Conservation (phyloP, 208 protist species). For the Porcisia deanei region DNA sequence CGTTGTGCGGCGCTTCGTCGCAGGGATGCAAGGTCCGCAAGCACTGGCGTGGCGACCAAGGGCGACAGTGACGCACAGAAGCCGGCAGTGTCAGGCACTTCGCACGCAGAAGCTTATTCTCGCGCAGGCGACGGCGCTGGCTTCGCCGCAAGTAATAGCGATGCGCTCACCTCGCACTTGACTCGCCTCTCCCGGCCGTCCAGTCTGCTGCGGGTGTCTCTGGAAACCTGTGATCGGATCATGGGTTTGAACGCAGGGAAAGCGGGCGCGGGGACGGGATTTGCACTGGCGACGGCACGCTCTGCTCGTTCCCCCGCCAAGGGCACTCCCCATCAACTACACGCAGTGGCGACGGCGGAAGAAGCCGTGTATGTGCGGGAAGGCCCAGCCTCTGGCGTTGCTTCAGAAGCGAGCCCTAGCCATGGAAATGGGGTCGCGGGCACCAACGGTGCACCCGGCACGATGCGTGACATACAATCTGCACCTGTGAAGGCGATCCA, state of each 20-base stretch:
- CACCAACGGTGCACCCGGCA: not conserved
- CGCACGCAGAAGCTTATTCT: too few relatives aligned
- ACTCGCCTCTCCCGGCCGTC: not conserved
- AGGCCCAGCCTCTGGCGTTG: slow-evolving; percentile 1
- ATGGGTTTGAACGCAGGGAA: slow-evolving; percentile 5
- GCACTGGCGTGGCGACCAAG: not conserved
- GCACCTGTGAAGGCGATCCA: not conserved
- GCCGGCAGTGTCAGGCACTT: not conserved
- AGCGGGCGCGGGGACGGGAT: slow-evolving; percentile 7
- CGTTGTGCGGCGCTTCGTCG: slow-evolving; percentile 16
- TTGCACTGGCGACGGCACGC: slow-evolving; percentile 3
- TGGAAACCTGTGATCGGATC: slow-evolving; percentile 17
- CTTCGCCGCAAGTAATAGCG: not conserved
- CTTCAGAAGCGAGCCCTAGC: not conserved
- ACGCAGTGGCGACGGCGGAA: slow-evolving; percentile 15
- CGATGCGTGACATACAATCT: not conserved
- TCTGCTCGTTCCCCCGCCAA: slow-evolving; percentile 19
- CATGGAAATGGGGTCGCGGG: not conserved
- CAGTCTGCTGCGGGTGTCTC: slow-evolving; percentile 19
- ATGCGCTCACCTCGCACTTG: not conserved
- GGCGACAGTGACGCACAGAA: not conserved
- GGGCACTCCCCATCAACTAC: slow-evolving; percentile 16
- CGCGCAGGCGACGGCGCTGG: not conserved
- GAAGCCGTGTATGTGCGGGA: slow-evolving; percentile 31
- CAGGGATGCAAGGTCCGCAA: not conserved